These are phyloP conservation scores for Arthrobotrys pseudoclavata DNA, from an alignment of 2,329 filamentous ascomycete species.

Conservation along the genomic window DNA sequence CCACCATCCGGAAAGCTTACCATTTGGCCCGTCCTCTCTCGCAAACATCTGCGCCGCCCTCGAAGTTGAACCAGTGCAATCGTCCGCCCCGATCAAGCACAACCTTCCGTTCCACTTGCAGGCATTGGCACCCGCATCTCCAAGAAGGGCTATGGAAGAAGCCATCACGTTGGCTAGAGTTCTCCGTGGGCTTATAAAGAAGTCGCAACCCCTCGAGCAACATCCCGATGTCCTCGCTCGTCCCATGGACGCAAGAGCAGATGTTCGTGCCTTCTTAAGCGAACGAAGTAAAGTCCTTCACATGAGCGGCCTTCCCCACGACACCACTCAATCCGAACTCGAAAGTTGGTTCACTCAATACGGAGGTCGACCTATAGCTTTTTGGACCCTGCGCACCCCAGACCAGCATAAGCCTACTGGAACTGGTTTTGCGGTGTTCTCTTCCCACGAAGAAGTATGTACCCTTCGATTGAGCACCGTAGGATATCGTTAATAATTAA, in stretches of 20 bases:
- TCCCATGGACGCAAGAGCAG: constrained; percentile 95
- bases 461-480: constrained; percentile 65
- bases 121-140: constrained; percentile 92
- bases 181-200: constrained; percentile 90
- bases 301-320: constrained; percentile 96
- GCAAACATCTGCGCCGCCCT: constrained; percentile 98
- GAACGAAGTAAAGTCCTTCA: constrained; percentile 98
- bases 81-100: constrained; percentile 97
- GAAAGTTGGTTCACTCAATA: constrained; percentile 99
- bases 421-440: constrained; percentile 97
- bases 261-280: constrained; percentile 94
- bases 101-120: constrained; percentile 98
- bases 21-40: constrained; percentile 94
- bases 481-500: constrained; percentile 34
- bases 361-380: constrained; percentile 95
- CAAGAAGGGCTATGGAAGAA: constrained; percentile 96
- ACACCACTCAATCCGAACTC: constrained; percentile 97
- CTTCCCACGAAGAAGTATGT: constrained; percentile 94
- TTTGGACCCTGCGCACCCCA: constrained; percentile 97
- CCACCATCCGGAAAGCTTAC: constrained; percentile 96
- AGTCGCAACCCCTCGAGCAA: constrained; percentile 93
- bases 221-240: constrained; percentile 94
- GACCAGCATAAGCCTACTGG: constrained; percentile 99
- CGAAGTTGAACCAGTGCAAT: constrained; percentile 97
- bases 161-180: constrained; percentile 94